These are phyloP conservation scores for Volvox reticuliferus DNA, from an alignment of 139 green algal genomes.

Conservation along the genomic window DNA sequence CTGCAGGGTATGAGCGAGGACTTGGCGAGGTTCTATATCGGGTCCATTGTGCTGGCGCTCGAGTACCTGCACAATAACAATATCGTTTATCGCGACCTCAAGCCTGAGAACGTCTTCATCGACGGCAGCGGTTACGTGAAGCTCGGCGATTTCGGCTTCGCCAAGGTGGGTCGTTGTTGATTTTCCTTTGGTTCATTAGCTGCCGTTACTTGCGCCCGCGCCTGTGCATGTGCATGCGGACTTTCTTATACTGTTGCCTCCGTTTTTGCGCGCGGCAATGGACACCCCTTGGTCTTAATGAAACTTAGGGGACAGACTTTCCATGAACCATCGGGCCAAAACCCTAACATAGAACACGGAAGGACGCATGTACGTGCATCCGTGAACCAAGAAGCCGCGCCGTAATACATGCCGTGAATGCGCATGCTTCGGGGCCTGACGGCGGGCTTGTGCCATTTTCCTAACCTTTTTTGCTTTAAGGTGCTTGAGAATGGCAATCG, in stretches of 20 bases:
- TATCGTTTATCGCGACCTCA: slow-evolving; percentile 97
- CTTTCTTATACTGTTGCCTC: background rate
- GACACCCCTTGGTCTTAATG: too few species aligned
- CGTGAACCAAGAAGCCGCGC: too few species aligned
- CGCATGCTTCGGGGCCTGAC: background rate
- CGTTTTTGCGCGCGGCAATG: background rate
- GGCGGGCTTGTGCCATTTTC: background rate
- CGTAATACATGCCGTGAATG: background rate
- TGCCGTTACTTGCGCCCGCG: too few species aligned
- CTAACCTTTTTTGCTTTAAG: background rate
- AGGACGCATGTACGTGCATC: background rate
- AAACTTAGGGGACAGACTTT: too few species aligned
- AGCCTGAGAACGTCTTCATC: slow-evolving; percentile 99
- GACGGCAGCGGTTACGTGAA: slow-evolving; percentile 88
- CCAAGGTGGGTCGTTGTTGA: slow-evolving; percentile 71
- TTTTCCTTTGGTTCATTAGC: too few species aligned
- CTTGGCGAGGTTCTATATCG: slow-evolving; percentile 93
- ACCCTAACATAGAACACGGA: background rate
- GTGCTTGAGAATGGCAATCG: slow-evolving; percentile 81
- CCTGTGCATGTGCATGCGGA: too few species aligned
- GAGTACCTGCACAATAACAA: slow-evolving; percentile 95
- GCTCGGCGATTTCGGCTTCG: slow-evolving; percentile 98
- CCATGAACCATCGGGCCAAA: too few species aligned
- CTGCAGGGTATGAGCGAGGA: slow-evolving; percentile 87
- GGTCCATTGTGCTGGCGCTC: slow-evolving; percentile 89